Evolutionary conservation across 306 rosid species (phyloP).

Genomic region (Sindora glabra): DNA sequence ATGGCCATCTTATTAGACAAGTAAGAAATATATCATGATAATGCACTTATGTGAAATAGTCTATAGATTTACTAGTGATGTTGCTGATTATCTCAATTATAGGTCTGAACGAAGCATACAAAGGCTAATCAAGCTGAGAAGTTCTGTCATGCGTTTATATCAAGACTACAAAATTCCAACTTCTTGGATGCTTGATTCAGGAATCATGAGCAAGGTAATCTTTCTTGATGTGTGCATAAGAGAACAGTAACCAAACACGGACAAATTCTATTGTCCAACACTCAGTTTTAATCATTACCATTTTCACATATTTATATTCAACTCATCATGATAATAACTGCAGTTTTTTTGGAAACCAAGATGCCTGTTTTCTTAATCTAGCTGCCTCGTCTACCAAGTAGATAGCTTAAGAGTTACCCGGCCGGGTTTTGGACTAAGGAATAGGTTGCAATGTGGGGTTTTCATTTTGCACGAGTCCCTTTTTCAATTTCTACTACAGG

Average conservation of each 20-base stretch:
- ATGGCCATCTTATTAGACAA: conserved; percentile 79
- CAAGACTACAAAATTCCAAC: conserved; percentile 63
- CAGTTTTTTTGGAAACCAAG: no score
- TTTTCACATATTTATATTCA: no score
- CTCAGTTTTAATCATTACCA: no score
- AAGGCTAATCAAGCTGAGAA: conserved; percentile 52
- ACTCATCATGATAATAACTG: no score
- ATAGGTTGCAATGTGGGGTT: no score
- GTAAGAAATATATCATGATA: conserved; percentile 29
- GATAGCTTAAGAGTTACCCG: no score
- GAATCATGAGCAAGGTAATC: conserved; percentile 58
- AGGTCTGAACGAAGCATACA: conserved; percentile 82
- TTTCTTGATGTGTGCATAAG: background rate
- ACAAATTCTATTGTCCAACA: background rate
- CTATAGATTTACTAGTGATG: background rate
- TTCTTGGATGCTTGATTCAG: conserved; percentile 93
- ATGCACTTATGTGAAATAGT: background rate
- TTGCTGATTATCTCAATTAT: conserved; percentile 9
- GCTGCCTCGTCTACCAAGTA: no score
- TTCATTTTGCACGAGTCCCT: no score
- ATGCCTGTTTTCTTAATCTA: no score
- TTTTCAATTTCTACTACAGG: no score
- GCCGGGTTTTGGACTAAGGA: no score
- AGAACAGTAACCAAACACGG: background rate
- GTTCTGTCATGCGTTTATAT: conserved; percentile 49